Conservation (phyloP, 164 flowering plant genomes). For the Stephania japonica region DNA sequence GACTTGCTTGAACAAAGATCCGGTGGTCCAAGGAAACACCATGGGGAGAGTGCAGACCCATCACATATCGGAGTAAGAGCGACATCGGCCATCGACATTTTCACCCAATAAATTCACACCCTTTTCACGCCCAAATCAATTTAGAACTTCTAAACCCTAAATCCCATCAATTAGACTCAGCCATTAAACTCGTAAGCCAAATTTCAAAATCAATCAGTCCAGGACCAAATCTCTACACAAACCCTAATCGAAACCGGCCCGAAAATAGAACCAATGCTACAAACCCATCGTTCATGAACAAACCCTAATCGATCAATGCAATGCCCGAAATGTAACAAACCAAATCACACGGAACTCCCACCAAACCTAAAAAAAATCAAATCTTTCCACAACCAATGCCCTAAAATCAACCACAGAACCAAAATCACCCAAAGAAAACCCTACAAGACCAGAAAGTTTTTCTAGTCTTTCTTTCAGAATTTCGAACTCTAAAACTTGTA, state of each 20-base stretch:
- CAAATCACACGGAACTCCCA: neutral
- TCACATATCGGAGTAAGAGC: slow-evolving; percentile 34
- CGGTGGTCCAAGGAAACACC: slow-evolving; percentile 14
- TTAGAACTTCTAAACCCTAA: neutral
- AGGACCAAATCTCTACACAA: neutral
- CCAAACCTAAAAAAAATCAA: slow-evolving; percentile 1
- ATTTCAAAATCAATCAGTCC: slow-evolving; percentile 3
- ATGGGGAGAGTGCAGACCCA: slow-evolving; percentile 28
- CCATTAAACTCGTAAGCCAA: neutral
- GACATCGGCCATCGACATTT: slow-evolving; percentile 53
- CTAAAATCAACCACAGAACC: neutral
- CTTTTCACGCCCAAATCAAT: neutral
- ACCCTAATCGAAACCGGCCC: neutral
- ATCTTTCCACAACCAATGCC: neutral
- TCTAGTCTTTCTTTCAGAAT: neutral
- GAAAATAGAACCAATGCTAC: neutral
- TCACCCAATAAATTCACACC: slow-evolving; percentile 4
- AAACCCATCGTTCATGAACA: slow-evolving; percentile 17
- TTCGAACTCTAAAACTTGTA: neutral
- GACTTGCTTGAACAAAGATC: slow-evolving; percentile 26
- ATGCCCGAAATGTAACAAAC: slow-evolving; percentile 14
- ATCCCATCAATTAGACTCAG: neutral
- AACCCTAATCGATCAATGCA: slow-evolving; percentile 17
- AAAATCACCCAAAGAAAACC: neutral
- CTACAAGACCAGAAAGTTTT: neutral